A percentile compares a stretch with the other conserved stretches of the same genome.
Evolutionary conservation across 148 eudicot genomes (phyloP).

Genomic region (Spergularia bocconei): DNA sequence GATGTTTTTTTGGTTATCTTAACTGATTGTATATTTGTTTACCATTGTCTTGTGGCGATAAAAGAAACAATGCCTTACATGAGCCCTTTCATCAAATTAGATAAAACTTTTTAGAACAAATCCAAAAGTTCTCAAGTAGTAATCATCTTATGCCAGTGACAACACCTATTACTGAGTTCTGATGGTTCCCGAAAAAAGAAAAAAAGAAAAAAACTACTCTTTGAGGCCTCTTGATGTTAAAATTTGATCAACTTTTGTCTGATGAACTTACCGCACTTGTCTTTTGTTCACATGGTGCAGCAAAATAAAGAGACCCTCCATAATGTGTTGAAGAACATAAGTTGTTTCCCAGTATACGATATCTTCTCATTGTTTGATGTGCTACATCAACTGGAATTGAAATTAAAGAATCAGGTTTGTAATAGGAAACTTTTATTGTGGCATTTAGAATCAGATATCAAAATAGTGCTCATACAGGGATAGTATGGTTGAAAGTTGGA

Average conservation of each 20-base stretch:
- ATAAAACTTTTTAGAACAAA: no score
- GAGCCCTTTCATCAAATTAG: neutral
- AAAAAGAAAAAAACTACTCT: no score
- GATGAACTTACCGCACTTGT: constrained; percentile 10
- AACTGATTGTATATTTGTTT: no score
- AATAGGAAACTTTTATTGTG: constrained; percentile 4
- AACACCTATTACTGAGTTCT: no score
- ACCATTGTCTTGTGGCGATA: neutral
- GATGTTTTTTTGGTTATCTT: neutral
- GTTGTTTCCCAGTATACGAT: constrained; percentile 58
- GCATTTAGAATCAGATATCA: neutral
- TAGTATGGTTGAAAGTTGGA: constrained; percentile 9
- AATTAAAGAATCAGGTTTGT: constrained; percentile 59
- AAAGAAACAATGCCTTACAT: constrained; percentile 5
- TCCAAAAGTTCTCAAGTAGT: no score
- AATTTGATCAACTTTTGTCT: neutral
- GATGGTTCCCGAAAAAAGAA: no score
- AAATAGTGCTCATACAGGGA: neutral
- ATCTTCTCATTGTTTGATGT: constrained; percentile 64
- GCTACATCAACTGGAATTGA: constrained; percentile 54
- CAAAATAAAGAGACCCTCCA: constrained; percentile 36
- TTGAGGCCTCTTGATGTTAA: neutral
- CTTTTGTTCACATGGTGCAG: constrained; percentile 30
- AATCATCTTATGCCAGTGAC: no score
- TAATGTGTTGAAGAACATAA: constrained; percentile 54